These are phyloP conservation scores for Beta corolliflora DNA, from an alignment of 179 eudicot species.

Conservation along the genomic window DNA sequence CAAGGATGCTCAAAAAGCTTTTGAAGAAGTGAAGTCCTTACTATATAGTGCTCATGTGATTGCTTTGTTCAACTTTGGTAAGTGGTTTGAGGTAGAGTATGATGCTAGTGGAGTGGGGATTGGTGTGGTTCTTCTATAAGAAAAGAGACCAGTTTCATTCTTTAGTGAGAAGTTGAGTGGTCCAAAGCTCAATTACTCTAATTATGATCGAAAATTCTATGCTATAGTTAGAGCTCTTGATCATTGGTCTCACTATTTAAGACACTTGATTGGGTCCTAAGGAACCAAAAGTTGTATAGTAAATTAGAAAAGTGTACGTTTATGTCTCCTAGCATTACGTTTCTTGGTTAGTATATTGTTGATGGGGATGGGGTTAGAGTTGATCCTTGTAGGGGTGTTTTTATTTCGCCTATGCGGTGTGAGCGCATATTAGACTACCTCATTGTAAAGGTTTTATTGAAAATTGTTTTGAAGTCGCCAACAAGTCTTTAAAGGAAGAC, in stretches of 20 bases:
- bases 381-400: no score
- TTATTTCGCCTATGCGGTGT: no score
- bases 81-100: background rate
- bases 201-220: background rate
- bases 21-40: background rate
- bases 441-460: no score
- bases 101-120: conserved; percentile 3
- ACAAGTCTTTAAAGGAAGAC: no score
- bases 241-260: background rate
- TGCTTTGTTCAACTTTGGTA: background rate
- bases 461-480: no score
- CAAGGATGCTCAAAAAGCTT: background rate
- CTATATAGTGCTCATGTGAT: background rate
- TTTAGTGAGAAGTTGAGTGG: no score
- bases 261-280: background rate
- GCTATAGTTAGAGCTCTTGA: background rate
- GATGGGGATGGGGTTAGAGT: no score
- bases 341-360: no score
- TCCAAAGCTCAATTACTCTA: background rate
- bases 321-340: no score
- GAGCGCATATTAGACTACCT: no score
- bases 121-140: background rate
- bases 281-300: background rate
- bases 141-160: background rate
- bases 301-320: no score